Percentiles rank a stretch among this genome's conserved stretches.
Evolutionary conservation across 1,284 basidiomycete species (phyloP).

Genomic region (Afroboletus lepidellus): DNA sequence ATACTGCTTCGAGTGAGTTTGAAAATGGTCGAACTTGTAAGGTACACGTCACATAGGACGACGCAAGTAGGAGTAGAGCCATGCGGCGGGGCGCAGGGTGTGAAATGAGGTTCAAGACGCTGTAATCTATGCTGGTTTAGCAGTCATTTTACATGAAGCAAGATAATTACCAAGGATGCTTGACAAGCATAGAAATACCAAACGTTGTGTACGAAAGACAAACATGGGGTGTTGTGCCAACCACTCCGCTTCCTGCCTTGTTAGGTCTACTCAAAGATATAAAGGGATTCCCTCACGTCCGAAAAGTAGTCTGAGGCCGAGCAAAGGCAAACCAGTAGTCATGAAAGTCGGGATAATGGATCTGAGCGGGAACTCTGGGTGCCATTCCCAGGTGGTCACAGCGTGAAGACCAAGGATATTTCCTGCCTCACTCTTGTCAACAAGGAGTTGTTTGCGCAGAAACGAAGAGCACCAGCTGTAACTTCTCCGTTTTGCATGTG

Average conservation of each 20-base stretch:
- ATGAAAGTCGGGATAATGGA: conserved; percentile 36
- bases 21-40: conserved; percentile 44
- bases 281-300: conserved; percentile 24
- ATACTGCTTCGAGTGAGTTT: conserved; percentile 38
- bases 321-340: conserved; percentile 37
- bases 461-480: conserved; percentile 35
- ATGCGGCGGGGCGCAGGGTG: conserved; percentile 18
- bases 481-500: conserved; percentile 43
- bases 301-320: conserved; percentile 17
- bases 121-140: conserved; percentile 32
- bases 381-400: conserved; percentile 41
- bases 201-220: conserved; percentile 34
- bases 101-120: conserved; percentile 27
- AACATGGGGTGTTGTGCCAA: conserved; percentile 16
- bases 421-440: conserved; percentile 25
- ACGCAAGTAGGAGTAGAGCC: conserved; percentile 37
- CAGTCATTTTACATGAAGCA: background rate
- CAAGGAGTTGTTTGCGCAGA: background rate
- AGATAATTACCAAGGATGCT: conserved; percentile 34
- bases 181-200: conserved; percentile 34
- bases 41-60: conserved; percentile 39
- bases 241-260: conserved; percentile 11
- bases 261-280: conserved; percentile 11
- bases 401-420: conserved; percentile 30
- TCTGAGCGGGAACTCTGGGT: conserved; percentile 33